Evolutionary conservation across 2,329 filamentous ascomycete species (phyloP), one percentile per base, ranked within the genome.

Genomic region (Clonostachys byssicola): DNA sequence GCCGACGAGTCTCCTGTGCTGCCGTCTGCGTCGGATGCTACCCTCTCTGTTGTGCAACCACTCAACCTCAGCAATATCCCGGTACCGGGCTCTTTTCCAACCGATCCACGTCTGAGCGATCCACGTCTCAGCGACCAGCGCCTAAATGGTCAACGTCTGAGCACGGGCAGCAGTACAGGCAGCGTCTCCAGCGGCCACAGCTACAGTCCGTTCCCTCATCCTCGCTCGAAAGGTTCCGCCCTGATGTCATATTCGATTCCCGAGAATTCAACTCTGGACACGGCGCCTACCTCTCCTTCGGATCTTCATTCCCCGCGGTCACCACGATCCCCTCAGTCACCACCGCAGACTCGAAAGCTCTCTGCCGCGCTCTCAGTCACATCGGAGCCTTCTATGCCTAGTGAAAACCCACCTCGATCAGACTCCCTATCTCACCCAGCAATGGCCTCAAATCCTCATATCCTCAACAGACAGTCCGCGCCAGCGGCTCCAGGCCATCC

Each of bases 1-100:
- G 17, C 23, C 16, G 36, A 44, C 17, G 47, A 49, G 16, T 46
- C 47, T n/a, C 47, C 47, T 5, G 34, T 49, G 17, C 23, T 30
- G 23, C 23, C 23, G 9, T 30, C 23, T 10, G 23, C 23, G 23
- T 30, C 23, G 23, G 23, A 30, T 30, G 23, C 9, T 30, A 30
- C 23, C 23, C 23, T 30, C 23, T 30, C 23, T 30, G 23, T 30
- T 30, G 23, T 30, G 23, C 23, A 30, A 30, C 23, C 23, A 10
- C 23, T 30, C 10, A 30, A 30, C 23, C 23, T 30, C 23, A 30
- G 23, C 9, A 10, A 2, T 30, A 44, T 34, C 16, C 42, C 16
- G 14, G 14, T 34, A 36, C 34, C 40, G 6, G 16, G 16, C 12
- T n/a, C 40, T 13, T n/a, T n/a, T 12, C 16, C 40, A 13, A 12